Percentiles rank a stretch among this genome's conserved stretches.
Evolutionary conservation across 306 rosid species (phyloP).

Genomic region (Acacia crassicarpa): DNA sequence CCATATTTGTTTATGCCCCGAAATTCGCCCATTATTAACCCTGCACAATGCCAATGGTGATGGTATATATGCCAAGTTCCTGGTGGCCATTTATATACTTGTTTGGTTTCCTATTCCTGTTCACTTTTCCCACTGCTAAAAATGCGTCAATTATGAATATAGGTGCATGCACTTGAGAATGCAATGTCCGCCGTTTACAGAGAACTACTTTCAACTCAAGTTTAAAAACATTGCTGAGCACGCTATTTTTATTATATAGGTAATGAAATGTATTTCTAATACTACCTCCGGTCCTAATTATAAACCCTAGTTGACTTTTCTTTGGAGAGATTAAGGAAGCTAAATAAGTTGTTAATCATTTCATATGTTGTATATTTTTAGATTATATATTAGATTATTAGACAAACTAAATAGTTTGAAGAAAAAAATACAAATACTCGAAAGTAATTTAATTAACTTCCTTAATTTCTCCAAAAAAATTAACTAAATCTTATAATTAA

Average conservation of each 20-base stretch:
- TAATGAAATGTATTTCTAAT: not conserved
- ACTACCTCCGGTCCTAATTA: no score
- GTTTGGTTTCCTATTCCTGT: not conserved
- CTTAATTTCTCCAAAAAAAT: no score
- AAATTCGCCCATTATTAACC: conserved; percentile 22
- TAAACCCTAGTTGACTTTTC: no score
- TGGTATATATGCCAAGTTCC: not conserved
- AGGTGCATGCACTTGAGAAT: not conserved
- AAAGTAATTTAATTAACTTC: no score
- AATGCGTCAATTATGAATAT: conserved; percentile 25
- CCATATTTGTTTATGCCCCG: not conserved
- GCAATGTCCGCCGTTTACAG: not conserved
- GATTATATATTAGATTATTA: no score
- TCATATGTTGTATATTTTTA: no score
- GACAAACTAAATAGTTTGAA: no score
- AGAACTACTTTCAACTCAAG: not conserved
- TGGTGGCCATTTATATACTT: conserved; percentile 25
- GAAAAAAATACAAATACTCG: no score
- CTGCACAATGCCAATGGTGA: not conserved
- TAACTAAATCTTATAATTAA: no score
- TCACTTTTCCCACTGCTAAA: not conserved
- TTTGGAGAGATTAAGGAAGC: no score
- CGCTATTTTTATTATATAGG: not conserved
- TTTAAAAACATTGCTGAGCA: not conserved
- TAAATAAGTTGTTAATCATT: no score